Base-by-base conservation (phyloP, 2,329 filamentous ascomycete species). In the Aureobasidium sp. region DNA sequence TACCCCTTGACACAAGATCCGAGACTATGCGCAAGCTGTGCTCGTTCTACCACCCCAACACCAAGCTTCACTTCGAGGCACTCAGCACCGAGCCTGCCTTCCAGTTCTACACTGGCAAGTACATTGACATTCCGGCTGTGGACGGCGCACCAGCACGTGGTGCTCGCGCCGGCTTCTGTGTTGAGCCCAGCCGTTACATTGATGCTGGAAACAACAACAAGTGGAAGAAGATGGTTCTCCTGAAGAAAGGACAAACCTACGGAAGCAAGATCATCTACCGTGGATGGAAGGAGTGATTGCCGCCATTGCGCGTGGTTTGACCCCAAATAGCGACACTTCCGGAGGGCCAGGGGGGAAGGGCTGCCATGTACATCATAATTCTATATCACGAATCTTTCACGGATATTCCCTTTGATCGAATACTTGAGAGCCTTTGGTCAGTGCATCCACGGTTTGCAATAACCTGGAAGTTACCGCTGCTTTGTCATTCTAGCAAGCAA, bases 61-160 rank as follows among this genome's bases (percentile, higher is more conserved):
- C 86, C 31, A 84, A 85, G 65, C 81, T 97, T 67, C 88, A 95
- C 72, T 84, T 97, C 55, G 90, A 97, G 75, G 88, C 96, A 6
- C 80, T 86, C 70, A 94, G 90, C 78, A 97, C 93, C 0, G 93
- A 97, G 79, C 94, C 94, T 0, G 90, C 91, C 0, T 97, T 97
- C 80, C 93, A 97, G 75, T 96, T 97, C 78, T 97, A 97, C 77
- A 95, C 91, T 0, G 94, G 93, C 66, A 87, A 89, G 71, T 87
- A 86, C 71, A 91, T 95, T 67, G 79, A 94, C 68, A 87, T 96
- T 14, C 87, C 87, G 75, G 63, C 62, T 45, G 78, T 80, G 25
- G 80, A 77, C 36, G 80, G 78, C 2, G 74, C 83, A 31, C 84
- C 87, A 0, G 86, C 87, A 0, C 83, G 90, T 53, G 84, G 82